These are phyloP conservation scores for Colletotrichum sp. DNA, from an alignment of 2,329 filamentous ascomycete genomes.

Conservation along the genomic window DNA sequence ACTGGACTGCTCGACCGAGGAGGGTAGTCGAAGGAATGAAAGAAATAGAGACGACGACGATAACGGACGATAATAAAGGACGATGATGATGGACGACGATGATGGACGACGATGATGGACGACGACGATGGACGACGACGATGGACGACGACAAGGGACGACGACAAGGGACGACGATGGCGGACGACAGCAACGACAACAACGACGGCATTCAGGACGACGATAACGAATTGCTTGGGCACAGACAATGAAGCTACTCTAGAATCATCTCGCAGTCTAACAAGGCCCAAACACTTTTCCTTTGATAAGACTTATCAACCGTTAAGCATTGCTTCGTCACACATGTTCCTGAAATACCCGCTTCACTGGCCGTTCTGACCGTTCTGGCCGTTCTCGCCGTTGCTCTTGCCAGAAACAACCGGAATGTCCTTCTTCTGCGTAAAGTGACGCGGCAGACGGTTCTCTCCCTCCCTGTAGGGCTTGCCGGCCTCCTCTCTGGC, in stretches of 20 bases:
- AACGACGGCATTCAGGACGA: not conserved
- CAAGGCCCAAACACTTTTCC: not conserved
- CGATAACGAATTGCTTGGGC: not conserved
- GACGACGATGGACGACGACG: too few species aligned
- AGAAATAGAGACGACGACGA: not conserved
- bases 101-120: too few species aligned
- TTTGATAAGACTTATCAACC: not conserved
- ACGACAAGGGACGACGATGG: not conserved
- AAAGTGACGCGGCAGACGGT: slow-evolving; percentile 59
- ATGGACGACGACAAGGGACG: too few species aligned
- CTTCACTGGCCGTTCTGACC: not conserved
- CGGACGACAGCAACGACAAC: not conserved
- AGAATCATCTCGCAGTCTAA: not conserved
- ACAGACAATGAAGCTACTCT: not conserved
- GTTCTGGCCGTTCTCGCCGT: not conserved
- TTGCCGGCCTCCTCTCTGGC: slow-evolving; percentile 68
- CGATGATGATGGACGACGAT: too few species aligned
- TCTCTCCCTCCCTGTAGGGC: slow-evolving; percentile 64
- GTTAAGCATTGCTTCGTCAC: not conserved
- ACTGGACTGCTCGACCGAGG: not conserved
- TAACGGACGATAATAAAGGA: not conserved
- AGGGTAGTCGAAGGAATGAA: not conserved
- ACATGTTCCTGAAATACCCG: not conserved
- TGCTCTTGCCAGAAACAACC: not conserved
- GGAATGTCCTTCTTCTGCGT: slow-evolving; percentile 34